Conservation (phyloP, 83 land plant genomes). For the Picea mariana region DNA sequence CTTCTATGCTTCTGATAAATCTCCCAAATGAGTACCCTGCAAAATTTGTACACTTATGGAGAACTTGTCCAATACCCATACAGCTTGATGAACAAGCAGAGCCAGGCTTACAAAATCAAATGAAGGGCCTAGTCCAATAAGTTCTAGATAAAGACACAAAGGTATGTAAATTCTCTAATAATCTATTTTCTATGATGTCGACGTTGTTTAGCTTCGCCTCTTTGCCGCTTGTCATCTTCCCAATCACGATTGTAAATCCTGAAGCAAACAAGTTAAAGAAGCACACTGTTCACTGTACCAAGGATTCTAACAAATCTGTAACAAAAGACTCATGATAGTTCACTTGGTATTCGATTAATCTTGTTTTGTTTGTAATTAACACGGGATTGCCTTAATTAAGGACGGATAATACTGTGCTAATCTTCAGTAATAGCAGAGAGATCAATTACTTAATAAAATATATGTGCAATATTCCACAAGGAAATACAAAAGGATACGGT, state of each 20-base stretch:
- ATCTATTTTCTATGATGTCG: constrained; percentile 15
- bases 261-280: constrained; percentile 51
- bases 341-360: background rate
- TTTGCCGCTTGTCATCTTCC: constrained; percentile 96
- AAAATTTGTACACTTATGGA: too few relatives aligned
- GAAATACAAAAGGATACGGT: constrained; percentile 67
- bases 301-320: constrained; percentile 12
- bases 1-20: too few relatives aligned
- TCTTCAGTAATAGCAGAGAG: background rate
- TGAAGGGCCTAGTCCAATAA: too few relatives aligned
- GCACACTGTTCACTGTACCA: background rate
- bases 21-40: too few relatives aligned
- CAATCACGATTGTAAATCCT: constrained; percentile 91
- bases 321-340: constrained; percentile 5
- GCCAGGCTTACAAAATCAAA: too few relatives aligned
- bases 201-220: constrained; percentile 81
- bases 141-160: too few relatives aligned
- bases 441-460: background rate
- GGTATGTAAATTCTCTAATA: background rate
- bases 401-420: background rate
- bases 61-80: too few relatives aligned
- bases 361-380: background rate
- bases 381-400: background rate
- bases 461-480: background rate
- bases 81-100: too few relatives aligned